Base-by-base conservation (phyloP, 495 filamentous ascomycete species). In the Hypoxylon trugodes region DNA sequence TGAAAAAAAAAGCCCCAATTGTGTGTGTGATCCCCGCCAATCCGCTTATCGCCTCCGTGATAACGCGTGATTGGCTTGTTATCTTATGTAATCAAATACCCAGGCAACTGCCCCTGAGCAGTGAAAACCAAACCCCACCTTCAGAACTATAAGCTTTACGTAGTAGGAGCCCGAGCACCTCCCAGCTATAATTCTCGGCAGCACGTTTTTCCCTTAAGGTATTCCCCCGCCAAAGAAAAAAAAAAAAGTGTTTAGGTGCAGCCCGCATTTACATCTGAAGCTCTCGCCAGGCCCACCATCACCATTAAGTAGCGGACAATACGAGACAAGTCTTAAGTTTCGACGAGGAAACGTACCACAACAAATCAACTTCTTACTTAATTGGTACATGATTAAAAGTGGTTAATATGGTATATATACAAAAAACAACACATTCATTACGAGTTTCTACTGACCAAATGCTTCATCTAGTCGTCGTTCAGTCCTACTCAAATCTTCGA, bases 401-500 rank as follows among this genome's bases (percentile, higher is more conserved):
- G 36, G 38, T 48, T 38, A 65, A 59, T 10, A 72, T 72, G 69
- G 69, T 70, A 61, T 28, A 28, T 38, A 18, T 26, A 10, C 16
- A n/a, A 25, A 19, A 24, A 12, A 0, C 15, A 25, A 15, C 25
- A 50, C 16, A 19, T 22, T 45, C 38, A 8, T 53, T 30, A 19
- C 24, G 25, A 8, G 18, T 16, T 38, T 38, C 8, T 38, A 30
- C 36, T 35, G 46, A 51, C 46, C 51, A 28, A 52, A 48, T 48
- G 18, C 48, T 18, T 65, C 35, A 21, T 54, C 32, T 24, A 82
- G 82, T 75, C 81, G 53, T 84, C 82, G 32, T 86, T 86, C 64
- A 96, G 93, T 78, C 94, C 95, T 67, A 97, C 93, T 45, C 95
- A 98, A 77, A 98, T 98, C 81, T 98, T 98, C 81, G 91, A 89